phyloP scores from a whole-genome alignment of 2,329 filamentous ascomycete genomes.

The Arthroderma sp. region DNA sequence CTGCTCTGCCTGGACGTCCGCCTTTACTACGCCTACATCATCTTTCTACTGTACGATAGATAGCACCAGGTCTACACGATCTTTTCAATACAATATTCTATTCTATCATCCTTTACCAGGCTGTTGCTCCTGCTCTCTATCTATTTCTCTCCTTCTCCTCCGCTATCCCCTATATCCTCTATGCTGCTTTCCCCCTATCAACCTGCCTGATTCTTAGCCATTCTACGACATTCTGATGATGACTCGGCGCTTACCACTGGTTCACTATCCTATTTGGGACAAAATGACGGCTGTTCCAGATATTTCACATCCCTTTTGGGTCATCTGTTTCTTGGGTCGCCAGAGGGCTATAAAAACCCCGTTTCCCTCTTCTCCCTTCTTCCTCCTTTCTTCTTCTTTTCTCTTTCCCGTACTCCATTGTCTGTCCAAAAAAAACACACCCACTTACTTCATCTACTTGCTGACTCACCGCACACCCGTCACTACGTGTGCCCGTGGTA shows the following conservation, averaged over 20 bases:
- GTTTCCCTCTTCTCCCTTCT: neutral
- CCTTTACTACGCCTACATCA: neutral
- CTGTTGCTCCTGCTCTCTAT: neutral
- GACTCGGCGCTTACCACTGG: neutral
- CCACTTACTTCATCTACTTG: neutral
- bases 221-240: neutral
- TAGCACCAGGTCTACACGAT: neutral
- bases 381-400: slow-evolving; percentile 4
- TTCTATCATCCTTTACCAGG: neutral
- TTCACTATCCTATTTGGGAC: neutral
- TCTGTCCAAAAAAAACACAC: neutral
- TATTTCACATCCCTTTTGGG: neutral
- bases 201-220: neutral
- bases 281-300: neutral
- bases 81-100: neutral
- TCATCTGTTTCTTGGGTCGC: neutral
- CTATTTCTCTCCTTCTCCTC: neutral
- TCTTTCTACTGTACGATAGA: neutral
- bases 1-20: neutral
- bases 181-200: neutral
- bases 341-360: neutral
- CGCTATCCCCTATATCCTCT: neutral
- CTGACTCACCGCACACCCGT: neutral
- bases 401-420: neutral
- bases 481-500: neutral